Conservation (phyloP, 208 protist species). For the Wallacemonas sp. region DNA sequence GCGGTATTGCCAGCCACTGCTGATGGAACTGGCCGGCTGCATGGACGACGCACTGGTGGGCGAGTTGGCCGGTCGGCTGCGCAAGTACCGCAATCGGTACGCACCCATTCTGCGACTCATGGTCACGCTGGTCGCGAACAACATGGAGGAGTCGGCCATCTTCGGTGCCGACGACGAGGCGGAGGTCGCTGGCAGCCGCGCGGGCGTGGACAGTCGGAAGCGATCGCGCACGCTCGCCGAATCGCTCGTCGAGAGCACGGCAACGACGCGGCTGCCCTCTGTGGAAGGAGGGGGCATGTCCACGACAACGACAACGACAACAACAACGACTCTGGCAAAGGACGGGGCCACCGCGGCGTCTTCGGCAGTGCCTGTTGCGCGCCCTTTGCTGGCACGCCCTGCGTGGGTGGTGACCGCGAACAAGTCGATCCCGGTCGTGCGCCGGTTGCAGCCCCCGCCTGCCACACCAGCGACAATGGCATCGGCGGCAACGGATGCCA, state of each 20-base stretch:
- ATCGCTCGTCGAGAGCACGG: too few species aligned
- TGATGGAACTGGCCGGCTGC: constrained; percentile 56
- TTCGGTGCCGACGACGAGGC: constrained; percentile 30
- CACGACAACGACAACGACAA: neutral
- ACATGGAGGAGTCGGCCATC: constrained; percentile 36
- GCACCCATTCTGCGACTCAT: constrained; percentile 56
- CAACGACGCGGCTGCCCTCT: too few species aligned
- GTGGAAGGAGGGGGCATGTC: neutral
- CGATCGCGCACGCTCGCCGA: neutral
- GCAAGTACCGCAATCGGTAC: constrained; percentile 69
- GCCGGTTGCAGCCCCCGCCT: constrained; percentile 17
- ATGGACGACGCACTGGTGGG: constrained; percentile 43
- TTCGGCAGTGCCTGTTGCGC: too few species aligned
- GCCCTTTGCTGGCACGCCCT: constrained; percentile 20
- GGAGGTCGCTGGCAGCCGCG: neutral
- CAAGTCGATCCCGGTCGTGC: constrained; percentile 31
- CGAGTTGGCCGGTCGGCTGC: constrained; percentile 42
- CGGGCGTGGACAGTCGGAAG: neutral
- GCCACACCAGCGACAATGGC: neutral
- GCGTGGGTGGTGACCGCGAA: constrained; percentile 28
- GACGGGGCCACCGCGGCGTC: too few species aligned
- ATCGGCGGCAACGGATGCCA: too few species aligned
- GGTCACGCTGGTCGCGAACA: constrained; percentile 42
- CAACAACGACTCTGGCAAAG: neutral
- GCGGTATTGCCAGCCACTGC: constrained; percentile 22